These are phyloP conservation scores for Tricholoma saponaceum DNA, from an alignment of 768 basidiomycete genomes.

Conservation along the genomic window DNA sequence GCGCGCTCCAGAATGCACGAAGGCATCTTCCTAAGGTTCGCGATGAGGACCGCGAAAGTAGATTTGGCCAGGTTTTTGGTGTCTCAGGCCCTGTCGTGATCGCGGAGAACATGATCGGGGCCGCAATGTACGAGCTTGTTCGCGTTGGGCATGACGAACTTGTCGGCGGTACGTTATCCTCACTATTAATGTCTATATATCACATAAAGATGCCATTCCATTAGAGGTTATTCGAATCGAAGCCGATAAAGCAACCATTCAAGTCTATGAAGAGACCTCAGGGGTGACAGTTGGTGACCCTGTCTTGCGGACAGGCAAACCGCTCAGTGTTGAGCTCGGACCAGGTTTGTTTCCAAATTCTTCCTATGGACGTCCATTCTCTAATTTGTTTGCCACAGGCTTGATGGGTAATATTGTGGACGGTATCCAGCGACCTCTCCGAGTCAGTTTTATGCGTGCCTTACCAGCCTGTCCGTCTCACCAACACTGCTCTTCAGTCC, in stretches of 20 bases:
- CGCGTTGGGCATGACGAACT: conserved; percentile 98
- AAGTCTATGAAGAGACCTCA: conserved; percentile 99
- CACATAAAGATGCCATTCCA: not conserved
- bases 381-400: conserved; percentile 44
- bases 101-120: conserved; percentile 92
- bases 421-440: conserved; percentile 90
- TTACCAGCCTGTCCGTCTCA: not conserved
- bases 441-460: conserved; percentile 44
- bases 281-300: conserved; percentile 99
- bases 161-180: conserved; percentile 74
- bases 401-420: conserved; percentile 99
- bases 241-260: conserved; percentile 95
- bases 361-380: not conserved
- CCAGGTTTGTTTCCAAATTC: conserved; percentile 58
- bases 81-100: conserved; percentile 99
- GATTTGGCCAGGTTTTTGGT: conserved; percentile 86
- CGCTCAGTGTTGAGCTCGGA: conserved; percentile 94
- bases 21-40: conserved; percentile 81
- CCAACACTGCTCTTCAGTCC: conserved; percentile 38
- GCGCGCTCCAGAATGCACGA: conserved; percentile 89
- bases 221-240: conserved; percentile 99
- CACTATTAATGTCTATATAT: not conserved
- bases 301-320: conserved; percentile 95
- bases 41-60: conserved; percentile 87
- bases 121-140: conserved; percentile 97